A percentile compares a stretch with the other conserved stretches of the same genome.
phyloP scores from a whole-genome alignment of 176 grass and related monocot species.

The Oryza longistaminata region DNA sequence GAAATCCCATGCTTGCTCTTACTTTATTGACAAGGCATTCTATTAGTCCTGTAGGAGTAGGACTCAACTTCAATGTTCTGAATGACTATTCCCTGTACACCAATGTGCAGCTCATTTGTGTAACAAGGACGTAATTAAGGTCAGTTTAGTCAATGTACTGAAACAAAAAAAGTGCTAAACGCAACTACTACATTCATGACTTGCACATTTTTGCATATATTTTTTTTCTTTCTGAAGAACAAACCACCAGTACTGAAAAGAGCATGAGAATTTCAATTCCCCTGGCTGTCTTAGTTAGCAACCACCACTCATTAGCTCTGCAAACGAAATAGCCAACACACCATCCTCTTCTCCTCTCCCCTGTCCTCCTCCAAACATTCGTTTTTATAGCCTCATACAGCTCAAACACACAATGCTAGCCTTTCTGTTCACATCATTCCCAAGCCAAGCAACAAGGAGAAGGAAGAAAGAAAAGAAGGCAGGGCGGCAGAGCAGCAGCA shows the following conservation, averaged over 20 bases:
- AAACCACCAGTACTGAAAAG: background rate
- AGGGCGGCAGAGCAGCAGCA: background rate
- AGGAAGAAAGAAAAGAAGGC: background rate
- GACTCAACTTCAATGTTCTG: background rate
- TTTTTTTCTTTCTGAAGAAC: background rate
- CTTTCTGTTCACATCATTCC: conserved; percentile 26
- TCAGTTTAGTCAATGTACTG: conserved; percentile 37
- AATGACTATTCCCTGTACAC: background rate
- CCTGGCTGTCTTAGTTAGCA: conserved; percentile 47
- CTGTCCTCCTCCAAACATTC: background rate
- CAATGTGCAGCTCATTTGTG: background rate
- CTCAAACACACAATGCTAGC: conserved; percentile 14
- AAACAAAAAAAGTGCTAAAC: background rate
- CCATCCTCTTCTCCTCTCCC: conserved; percentile 23
- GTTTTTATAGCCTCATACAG: conserved; percentile 40
- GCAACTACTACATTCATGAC: conserved; percentile 17
- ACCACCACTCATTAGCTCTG: conserved; percentile 46
- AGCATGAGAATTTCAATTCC: conserved; percentile 3
- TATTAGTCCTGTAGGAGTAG: background rate
- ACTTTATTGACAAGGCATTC: conserved; percentile 27
- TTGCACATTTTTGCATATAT: background rate
- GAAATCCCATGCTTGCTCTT: conserved; percentile 15
- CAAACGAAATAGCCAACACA: conserved; percentile 48
- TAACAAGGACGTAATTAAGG: background rate
- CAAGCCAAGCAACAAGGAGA: background rate